A percentile compares a stretch with the other conserved stretches of the same genome.
Evolutionary conservation across 1,139 yeast species (phyloP).

Genomic region (Tardiomyces blankii): DNA sequence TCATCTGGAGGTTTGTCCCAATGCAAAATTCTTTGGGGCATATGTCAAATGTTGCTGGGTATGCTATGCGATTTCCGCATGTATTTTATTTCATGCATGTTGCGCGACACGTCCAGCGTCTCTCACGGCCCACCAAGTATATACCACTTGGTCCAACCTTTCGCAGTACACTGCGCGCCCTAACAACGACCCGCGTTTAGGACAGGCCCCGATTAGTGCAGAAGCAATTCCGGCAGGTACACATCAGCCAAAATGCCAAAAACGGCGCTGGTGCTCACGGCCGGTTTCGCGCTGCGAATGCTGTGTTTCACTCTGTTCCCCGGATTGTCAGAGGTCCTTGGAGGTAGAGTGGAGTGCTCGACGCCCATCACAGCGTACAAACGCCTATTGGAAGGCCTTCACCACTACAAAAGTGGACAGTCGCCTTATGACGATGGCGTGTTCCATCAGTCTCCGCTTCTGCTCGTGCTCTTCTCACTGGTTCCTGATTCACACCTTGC

Average conservation of each 20-base stretch:
- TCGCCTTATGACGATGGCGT: slow-evolving; percentile 78
- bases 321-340: slow-evolving; percentile 28
- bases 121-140: no score
- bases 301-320: slow-evolving; percentile 19
- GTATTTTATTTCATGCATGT: no score
- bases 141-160: no score
- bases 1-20: no score
- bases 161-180: background rate
- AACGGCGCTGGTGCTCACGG: slow-evolving; percentile 2
- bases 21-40: no score
- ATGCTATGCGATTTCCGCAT: no score
- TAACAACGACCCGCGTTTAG: no score
- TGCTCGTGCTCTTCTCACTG: slow-evolving; percentile 40
- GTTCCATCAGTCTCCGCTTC: slow-evolving; percentile 71
- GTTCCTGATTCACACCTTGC: slow-evolving; percentile 20
- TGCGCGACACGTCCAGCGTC: no score
- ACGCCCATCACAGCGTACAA: slow-evolving; percentile 64
- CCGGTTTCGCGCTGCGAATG: slow-evolving; percentile 14
- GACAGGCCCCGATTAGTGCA: no score
- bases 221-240: background rate
- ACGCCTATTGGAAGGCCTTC: slow-evolving; percentile 70
- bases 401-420: slow-evolving; percentile 45
- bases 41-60: no score
- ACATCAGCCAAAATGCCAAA: background rate
- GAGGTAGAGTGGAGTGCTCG: slow-evolving; percentile 59